Conservation (phyloP, 768 basidiomycete species). For the Chalciporus pseudorubinellus region DNA sequence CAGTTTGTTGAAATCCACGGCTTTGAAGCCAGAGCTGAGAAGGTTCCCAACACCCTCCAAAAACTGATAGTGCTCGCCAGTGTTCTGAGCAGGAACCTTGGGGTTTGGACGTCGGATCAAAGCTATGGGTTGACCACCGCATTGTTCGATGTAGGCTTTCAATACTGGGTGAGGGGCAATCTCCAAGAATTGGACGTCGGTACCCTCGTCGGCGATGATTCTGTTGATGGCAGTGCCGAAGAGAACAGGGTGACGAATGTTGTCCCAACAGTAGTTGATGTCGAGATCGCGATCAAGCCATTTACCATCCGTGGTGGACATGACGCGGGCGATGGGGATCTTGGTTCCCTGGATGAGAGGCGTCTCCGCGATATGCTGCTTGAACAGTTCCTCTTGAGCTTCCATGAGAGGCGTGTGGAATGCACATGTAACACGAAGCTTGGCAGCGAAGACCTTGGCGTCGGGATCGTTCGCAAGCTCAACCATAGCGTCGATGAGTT, state of each 20-base stretch:
- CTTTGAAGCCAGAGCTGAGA: slow-evolving; percentile 28
- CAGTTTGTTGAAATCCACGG: slow-evolving; percentile 28
- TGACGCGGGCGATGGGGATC: slow-evolving; percentile 25
- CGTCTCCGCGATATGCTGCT: slow-evolving; percentile 17
- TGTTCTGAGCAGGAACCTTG: slow-evolving; percentile 30
- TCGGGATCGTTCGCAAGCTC: slow-evolving; percentile 26
- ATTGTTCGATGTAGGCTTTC: slow-evolving; percentile 34
- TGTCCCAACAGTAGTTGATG: slow-evolving; percentile 36
- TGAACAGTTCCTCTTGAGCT: slow-evolving; percentile 32
- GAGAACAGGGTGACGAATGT: slow-evolving; percentile 34
- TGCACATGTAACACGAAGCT: slow-evolving; percentile 33
- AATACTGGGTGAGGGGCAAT: slow-evolving; percentile 36
- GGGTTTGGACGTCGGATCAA: slow-evolving; percentile 33
- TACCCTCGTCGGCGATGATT: slow-evolving; percentile 28
- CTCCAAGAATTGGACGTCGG: slow-evolving; percentile 30
- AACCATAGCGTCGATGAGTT: slow-evolving; percentile 31
- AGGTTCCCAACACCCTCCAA: slow-evolving; percentile 34
- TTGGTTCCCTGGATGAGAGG: slow-evolving; percentile 19
- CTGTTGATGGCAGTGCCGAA: slow-evolving; percentile 35
- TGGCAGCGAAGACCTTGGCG: slow-evolving; percentile 25
- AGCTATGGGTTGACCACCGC: slow-evolving; percentile 30
- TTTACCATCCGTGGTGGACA: slow-evolving; percentile 36
- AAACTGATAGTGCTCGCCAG: slow-evolving; percentile 33
- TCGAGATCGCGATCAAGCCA: slow-evolving; percentile 15
- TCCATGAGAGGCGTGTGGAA: slow-evolving; percentile 39